Evolutionary conservation across 352 stramenopile genomes (phyloP).

Genomic region (Achlya hypogyna): DNA sequence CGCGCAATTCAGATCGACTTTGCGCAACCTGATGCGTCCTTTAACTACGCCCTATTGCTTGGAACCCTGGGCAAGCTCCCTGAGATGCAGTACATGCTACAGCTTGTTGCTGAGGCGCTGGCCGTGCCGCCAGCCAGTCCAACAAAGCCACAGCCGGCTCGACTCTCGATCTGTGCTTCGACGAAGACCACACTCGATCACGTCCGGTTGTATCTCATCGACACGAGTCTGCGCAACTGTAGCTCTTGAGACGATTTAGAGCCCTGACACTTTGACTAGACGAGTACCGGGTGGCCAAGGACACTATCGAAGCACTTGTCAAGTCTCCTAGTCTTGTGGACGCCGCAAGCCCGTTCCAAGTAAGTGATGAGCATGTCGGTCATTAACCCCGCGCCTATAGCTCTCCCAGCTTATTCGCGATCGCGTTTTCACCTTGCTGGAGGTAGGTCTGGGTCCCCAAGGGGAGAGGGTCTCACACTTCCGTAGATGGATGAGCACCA

Average conservation of each 20-base stretch:
- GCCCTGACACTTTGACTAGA: not conserved
- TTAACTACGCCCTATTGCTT: constrained; percentile 65
- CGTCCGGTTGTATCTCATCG: constrained; percentile 29
- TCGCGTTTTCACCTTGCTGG: constrained; percentile 5
- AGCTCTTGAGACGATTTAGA: not conserved
- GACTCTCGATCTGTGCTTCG: constrained; percentile 8
- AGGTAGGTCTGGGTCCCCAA: too few species aligned
- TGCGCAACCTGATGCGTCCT: constrained; percentile 25
- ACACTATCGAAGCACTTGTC: not conserved
- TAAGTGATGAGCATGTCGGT: not conserved
- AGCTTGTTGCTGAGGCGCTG: constrained; percentile 29
- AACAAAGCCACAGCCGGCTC: not conserved
- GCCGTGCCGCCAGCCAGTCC: not conserved
- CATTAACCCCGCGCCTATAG: not conserved
- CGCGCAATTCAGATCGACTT: constrained; percentile 49
- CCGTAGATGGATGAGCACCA: not conserved
- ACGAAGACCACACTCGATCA: constrained; percentile 1
- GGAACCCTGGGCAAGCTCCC: constrained; percentile 34
- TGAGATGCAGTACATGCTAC: constrained; percentile 52
- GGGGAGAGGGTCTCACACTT: too few species aligned
- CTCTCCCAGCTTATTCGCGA: constrained; percentile 9
- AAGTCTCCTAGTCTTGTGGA: not conserved
- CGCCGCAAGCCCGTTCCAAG: constrained; percentile 3
- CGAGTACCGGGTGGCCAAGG: not conserved
- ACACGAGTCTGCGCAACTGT: constrained; percentile 41